Evolutionary conservation across 495 filamentous ascomycete species (phyloP).

Genomic region (Cercophora newfieldiana): DNA sequence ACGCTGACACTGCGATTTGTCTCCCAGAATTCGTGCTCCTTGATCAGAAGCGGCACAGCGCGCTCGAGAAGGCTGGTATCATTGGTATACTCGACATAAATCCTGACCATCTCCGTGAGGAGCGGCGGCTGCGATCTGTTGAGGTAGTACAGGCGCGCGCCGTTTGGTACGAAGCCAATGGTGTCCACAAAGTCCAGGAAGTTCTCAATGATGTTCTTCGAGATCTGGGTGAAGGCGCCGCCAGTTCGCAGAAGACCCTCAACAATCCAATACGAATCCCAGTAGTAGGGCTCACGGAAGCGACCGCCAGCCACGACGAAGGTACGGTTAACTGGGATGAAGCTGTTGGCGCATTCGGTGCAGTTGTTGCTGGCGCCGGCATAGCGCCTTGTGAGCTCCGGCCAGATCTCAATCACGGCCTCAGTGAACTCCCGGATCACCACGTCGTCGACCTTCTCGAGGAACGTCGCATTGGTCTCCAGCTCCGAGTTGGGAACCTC

Average conservation of each 20-base stretch:
- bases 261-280: constrained; percentile 55
- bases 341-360: constrained; percentile 47
- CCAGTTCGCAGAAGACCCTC: constrained; percentile 52
- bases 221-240: constrained; percentile 48
- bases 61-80: constrained; percentile 49
- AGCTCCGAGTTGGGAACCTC: constrained; percentile 42
- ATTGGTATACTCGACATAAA: constrained; percentile 51
- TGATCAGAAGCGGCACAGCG: constrained; percentile 48
- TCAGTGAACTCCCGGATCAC: constrained; percentile 47
- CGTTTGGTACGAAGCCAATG: constrained; percentile 54
- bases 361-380: constrained; percentile 44
- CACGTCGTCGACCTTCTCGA: constrained; percentile 43
- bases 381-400: constrained; percentile 49
- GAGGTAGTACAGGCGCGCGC: constrained; percentile 49
- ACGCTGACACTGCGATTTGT: constrained; percentile 45
- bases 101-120: constrained; percentile 50
- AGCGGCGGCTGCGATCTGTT: constrained; percentile 52
- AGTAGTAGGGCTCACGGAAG: constrained; percentile 55
- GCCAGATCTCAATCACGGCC: constrained; percentile 54
- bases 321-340: constrained; percentile 53
- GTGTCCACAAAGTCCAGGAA: constrained; percentile 51
- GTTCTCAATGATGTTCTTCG: constrained; percentile 53
- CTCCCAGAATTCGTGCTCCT: constrained; percentile 50
- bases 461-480: constrained; percentile 43
- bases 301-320: constrained; percentile 53